Evolutionary conservation across 2,329 filamentous ascomycete species (phyloP), one percentile per base, ranked within the genome.

Genomic region (Helminthosporium solani): DNA sequence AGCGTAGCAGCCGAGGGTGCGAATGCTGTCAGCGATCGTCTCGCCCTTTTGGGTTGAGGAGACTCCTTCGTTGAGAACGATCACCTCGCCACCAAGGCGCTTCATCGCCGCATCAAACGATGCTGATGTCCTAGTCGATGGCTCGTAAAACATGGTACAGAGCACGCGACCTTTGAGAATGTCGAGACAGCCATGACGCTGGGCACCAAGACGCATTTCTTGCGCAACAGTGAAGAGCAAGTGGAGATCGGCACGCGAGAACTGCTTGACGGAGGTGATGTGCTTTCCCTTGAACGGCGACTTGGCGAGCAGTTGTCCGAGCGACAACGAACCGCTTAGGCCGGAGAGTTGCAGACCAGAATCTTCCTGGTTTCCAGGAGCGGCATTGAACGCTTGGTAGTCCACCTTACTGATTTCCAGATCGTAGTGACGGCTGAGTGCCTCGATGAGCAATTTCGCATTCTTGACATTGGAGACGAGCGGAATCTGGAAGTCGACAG

Each of bases 31-130:
- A 66, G 94, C 89, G 15, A 99, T 82, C 3, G 86, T 85, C 76
- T 99, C 94, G 33, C 94, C 94, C 80, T 99, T 99, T 72, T 91
- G 82, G 3, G 91, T 91, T 12, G 89, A 95, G 2, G 92, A 96
- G 58, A 88, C 83, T 5, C 85, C 81, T 2, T 92, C 95, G 33
- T 90, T 79, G 64, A 97, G 85, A 42, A 85, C 79, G 43, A 99
- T 81, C 2, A 87, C 92, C 39, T 90, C 83, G 38, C 94, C 94
- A 58, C 94, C 94, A 4, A 99, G 85, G 42, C 95, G 87, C 78
- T 99, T 95, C 94, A 99, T 99, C 33, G 94, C 94, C 46, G 92
- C 88, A 67, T 99, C 94, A 62, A 99, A 99, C 3, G 94, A 99
- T 30, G 88, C 84, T 11, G 92, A 96, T 4, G 94, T 99, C 44